Percentiles rank a stretch among this genome's conserved stretches.
These are phyloP conservation scores for Marsdenia floribunda DNA, from an alignment of 257 asterid genomes.

Conservation along the genomic window DNA sequence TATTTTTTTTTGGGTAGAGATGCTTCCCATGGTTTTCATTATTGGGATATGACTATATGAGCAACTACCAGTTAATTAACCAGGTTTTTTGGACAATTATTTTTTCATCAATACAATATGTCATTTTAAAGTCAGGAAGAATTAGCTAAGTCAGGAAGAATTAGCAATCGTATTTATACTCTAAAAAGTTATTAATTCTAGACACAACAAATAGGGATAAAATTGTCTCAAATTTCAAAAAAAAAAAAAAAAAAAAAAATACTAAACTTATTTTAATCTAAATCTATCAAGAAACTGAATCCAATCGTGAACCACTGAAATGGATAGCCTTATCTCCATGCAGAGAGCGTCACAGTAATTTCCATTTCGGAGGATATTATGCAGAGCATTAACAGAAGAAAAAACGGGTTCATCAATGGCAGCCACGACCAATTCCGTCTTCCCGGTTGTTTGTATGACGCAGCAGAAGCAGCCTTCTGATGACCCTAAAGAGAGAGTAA, in stretches of 20 bases:
- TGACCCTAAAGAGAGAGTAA: constrained; percentile 24
- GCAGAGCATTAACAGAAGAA: neutral
- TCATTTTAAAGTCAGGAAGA: no score
- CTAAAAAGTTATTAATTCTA: no score
- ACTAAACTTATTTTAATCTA: no score
- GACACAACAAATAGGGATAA: no score
- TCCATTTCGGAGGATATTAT: neutral
- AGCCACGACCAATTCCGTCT: constrained; percentile 14
- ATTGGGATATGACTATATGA: neutral
- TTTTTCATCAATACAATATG: neutral
- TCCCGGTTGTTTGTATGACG: constrained; percentile 17
- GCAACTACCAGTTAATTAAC: neutral
- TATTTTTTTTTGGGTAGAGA: neutral
- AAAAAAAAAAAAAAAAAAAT: no score
- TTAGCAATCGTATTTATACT: no score
- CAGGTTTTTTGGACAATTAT: neutral
- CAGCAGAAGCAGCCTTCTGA: constrained; percentile 32
- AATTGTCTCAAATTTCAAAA: no score
- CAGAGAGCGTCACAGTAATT: neutral
- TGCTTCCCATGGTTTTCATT: neutral
- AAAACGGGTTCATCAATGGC: neutral
- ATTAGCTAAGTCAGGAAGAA: no score
- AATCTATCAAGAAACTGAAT: no score
- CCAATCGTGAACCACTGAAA: neutral
- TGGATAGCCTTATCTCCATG: constrained; percentile 13